A percentile compares a stretch with the other conserved stretches of the same genome.
phyloP scores from a whole-genome alignment of 1,284 basidiomycete species.

The Apiotrichum brassicae region DNA sequence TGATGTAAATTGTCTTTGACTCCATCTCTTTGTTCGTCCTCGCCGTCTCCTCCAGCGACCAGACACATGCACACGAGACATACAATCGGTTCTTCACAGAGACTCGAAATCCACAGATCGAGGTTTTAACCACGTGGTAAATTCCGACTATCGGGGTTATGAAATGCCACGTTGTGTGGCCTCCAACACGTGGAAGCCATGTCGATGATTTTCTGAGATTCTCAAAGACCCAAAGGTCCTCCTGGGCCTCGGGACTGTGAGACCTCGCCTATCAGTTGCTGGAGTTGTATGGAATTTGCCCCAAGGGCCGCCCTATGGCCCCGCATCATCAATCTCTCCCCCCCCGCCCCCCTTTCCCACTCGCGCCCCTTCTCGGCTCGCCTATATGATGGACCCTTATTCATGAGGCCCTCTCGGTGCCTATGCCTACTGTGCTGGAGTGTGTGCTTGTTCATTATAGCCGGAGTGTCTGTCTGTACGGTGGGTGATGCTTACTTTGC shows the following conservation, averaged over 20 bases:
- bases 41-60: neutral
- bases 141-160: neutral
- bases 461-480: neutral
- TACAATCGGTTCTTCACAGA: neutral
- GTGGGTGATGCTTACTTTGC: neutral
- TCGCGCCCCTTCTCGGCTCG: no score
- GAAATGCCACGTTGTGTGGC: conserved; percentile 3
- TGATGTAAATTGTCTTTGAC: neutral
- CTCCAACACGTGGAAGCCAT: neutral
- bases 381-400: no score
- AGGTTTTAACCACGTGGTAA: neutral
- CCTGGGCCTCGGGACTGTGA: no score
- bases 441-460: no score
- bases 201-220: no score
- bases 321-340: neutral
- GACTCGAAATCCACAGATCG: neutral
- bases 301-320: no score
- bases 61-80: no score
- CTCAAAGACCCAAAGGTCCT: no score
- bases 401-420: no score
- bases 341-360: no score
- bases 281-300: no score
- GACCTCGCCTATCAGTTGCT: neutral
- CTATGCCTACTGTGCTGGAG: no score
- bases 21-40: neutral